Evolutionary conservation across 2,329 filamentous ascomycete genomes (phyloP).

Genomic region (Ceratocystis destructans): DNA sequence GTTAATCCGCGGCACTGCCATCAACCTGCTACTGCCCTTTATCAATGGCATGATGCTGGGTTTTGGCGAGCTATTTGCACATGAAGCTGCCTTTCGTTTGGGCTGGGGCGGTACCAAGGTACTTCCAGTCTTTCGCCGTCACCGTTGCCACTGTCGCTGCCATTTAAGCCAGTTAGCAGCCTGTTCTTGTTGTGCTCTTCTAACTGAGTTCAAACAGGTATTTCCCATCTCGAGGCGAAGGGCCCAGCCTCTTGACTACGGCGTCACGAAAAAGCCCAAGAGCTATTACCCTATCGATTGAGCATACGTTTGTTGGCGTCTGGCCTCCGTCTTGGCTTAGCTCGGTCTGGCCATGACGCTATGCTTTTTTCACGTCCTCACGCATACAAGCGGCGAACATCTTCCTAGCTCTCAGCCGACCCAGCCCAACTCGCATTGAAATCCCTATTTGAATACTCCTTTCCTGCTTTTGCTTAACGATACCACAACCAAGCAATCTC

Average conservation of each 20-base stretch:
- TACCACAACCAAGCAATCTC: background rate
- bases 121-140: slow-evolving; percentile 22
- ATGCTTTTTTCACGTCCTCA: background rate
- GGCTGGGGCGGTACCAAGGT: slow-evolving; percentile 95
- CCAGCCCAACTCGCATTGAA: background rate
- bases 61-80: slow-evolving; percentile 91
- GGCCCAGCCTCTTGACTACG: slow-evolving; percentile 58
- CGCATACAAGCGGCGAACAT: background rate
- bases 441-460: background rate
- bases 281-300: slow-evolving; percentile 16
- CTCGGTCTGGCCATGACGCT: background rate
- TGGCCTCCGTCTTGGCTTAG: background rate
- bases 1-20: slow-evolving; percentile 72
- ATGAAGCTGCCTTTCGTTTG: slow-evolving; percentile 83
- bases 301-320: background rate
- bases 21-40: slow-evolving; percentile 90
- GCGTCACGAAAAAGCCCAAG: slow-evolving; percentile 35
- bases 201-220: slow-evolving; percentile 30
- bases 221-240: slow-evolving; percentile 48
- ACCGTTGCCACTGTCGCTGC: slow-evolving; percentile 22
- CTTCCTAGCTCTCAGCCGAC: background rate
- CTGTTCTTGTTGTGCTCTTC: slow-evolving; percentile 17
- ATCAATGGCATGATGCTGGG: slow-evolving; percentile 97
- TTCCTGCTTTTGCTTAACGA: slow-evolving; percentile 7
- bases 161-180: background rate